Conservation (phyloP, 345 rosid species). For the Odontarrhena argentea region DNA sequence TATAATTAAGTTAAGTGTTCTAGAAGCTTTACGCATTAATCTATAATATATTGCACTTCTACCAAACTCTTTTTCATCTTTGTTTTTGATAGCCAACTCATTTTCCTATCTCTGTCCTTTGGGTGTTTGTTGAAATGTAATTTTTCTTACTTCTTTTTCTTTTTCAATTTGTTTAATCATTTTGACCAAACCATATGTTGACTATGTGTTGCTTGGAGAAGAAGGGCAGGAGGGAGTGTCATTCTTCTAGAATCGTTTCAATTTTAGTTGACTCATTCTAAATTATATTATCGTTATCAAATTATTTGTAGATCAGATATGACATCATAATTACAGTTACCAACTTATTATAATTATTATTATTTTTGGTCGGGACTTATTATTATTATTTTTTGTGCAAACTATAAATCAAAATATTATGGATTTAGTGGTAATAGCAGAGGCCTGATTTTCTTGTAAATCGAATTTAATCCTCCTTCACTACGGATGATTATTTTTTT, state of each 20-base stretch:
- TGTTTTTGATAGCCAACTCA: slow-evolving; percentile 18
- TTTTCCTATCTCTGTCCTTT: slow-evolving; percentile 24
- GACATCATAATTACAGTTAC: not conserved
- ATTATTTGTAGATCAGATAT: slow-evolving; percentile 8
- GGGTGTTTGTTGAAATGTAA: slow-evolving; percentile 36
- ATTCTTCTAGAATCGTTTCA: slow-evolving; percentile 33
- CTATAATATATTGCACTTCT: slow-evolving; percentile 21
- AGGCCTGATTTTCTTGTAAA: too few species aligned
- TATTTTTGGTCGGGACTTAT: too few species aligned
- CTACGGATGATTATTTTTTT: too few species aligned
- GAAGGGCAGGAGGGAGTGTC: slow-evolving; percentile 23
- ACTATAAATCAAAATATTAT: too few species aligned
- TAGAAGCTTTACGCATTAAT: slow-evolving; percentile 36
- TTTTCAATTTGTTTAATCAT: slow-evolving; percentile 18
- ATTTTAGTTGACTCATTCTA: slow-evolving; percentile 16
- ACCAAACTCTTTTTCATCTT: slow-evolving; percentile 33
- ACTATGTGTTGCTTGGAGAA: slow-evolving; percentile 35
- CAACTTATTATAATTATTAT: not conserved
- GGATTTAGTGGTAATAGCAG: too few species aligned
- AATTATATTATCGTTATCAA: slow-evolving; percentile 17
- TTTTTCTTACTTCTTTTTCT: not conserved
- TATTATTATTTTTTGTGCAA: too few species aligned
- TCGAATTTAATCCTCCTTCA: too few species aligned
- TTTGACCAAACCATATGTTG: slow-evolving; percentile 31
- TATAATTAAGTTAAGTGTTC: slow-evolving; percentile 16